Evolutionary conservation across 2,329 filamentous ascomycete species (phyloP), one percentile per base, ranked within the genome.

Genomic region (Didymella pomorum): DNA sequence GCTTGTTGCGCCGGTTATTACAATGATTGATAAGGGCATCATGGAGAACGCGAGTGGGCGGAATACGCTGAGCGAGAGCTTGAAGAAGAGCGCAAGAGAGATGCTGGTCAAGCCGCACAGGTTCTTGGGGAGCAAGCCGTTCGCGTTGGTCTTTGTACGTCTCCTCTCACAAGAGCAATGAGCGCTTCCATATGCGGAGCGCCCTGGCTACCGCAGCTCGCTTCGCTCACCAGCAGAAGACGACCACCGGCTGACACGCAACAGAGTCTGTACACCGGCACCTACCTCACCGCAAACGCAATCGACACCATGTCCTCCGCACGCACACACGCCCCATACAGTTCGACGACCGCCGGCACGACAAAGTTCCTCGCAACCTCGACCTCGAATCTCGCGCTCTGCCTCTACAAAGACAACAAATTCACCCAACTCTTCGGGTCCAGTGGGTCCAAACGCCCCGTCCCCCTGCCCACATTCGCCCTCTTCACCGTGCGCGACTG

Each of bases 351-450:
- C 0, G 83, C 90, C 9, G 93, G 93, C 55, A 84, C 88, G 0
- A 78, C 86, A 61, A 97, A 97, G 75, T 97, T 98, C 79, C 80
- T 87, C 68, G 88, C 90, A 49, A 94, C 92, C 1, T 90, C 87
- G 16, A 79, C 86, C n/a, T 87, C 93, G 54, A 98, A 97, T 79
- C 88, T 97, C 77, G 86, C 87, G 8, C 83, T 97, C 33, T 92
- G 92, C 77, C 87, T 97, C 45, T 92, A 95, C 84, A 97, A 97
- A 77, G 93, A 97, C 79, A 88, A 89, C 69, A 87, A 89, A 60
- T 97, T 94, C 76, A 92, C 92, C 1, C 86, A 87, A 70, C 85
- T 97, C 71, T 97, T 96, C 75, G 91, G 91, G 12, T 74, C 78
- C 3, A 59, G 82, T 76, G 61, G 82, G 77, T 56, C 72, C 10